Evolutionary conservation across 805 yeast species (phyloP).

Genomic region (Naumovozyma baii): DNA sequence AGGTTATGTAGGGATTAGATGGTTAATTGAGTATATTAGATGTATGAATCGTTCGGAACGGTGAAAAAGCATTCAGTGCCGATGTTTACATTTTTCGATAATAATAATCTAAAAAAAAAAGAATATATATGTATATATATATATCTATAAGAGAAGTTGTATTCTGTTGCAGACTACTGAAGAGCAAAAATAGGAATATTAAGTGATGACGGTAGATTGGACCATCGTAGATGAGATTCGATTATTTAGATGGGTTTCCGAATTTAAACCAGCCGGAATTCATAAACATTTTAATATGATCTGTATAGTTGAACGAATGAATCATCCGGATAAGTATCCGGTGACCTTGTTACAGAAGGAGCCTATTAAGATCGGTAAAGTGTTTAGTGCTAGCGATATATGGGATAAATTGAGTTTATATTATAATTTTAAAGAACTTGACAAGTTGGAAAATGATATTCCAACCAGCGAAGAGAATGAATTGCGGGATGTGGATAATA

Average conservation of each 20-base stretch:
- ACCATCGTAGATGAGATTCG: constrained; percentile 50
- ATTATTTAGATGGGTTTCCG: constrained; percentile 52
- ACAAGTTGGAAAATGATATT: constrained; percentile 38
- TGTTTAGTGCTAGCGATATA: constrained; percentile 40
- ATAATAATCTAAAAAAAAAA: too few species aligned
- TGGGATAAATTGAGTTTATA: constrained; percentile 46
- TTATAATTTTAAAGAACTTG: constrained; percentile 51
- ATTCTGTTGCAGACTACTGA: background rate
- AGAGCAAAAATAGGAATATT: background rate
- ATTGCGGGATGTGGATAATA: constrained; percentile 1
- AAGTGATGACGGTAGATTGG: constrained; percentile 37
- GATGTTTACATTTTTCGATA: background rate
- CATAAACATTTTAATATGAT: constrained; percentile 37
- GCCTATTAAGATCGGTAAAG: constrained; percentile 10
- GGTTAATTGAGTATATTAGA: too few species aligned
- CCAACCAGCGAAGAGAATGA: background rate
- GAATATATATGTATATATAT: too few species aligned
- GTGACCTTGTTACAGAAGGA: constrained; percentile 28
- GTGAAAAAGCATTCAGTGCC: background rate
- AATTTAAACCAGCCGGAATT: constrained; percentile 59
- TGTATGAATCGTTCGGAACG: background rate
- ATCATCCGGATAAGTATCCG: constrained; percentile 34
- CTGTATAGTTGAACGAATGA: constrained; percentile 27
- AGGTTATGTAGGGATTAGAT: too few species aligned
- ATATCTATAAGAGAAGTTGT: too few species aligned